Base-by-base conservation (phyloP, 805 yeast species). In the Zygotorulaspora florentina region DNA sequence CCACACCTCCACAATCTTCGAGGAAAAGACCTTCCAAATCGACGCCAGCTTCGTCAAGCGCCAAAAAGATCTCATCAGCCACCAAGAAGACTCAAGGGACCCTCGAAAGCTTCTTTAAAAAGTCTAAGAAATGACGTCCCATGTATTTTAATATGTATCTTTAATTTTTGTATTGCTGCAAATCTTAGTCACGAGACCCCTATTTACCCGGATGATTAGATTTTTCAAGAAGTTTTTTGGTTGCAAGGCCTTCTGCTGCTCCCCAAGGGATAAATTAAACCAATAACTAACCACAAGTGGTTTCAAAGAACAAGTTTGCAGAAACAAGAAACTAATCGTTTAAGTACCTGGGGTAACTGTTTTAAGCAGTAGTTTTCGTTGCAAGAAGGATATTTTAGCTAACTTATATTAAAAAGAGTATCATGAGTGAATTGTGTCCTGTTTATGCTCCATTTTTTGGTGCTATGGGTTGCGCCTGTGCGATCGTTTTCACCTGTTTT, bases 391-490 rank as follows among this genome's bases (percentile, higher is more conserved):
- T 13, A 33, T 33, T 33, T 12, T 33, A 33, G 20, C 16, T 13
- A 33, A 43, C 16, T 40, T 25, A 25, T 37, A 43, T 39, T 36
- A 13, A 28, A 13, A 34, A 30, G 35, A 28, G 20, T 34, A 48
- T 17, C 25, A 61, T 60, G 66, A 60, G 63, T 59, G 68, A 64
- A 45, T 58, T 64, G 55, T 64, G 73, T 60, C 70, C 74, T 38
- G 72, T 69, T 50, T 66, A 67, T 56, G 74, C 79, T 70, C 99
- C 99, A 69, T 93, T 93, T 79, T 93, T 93, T 72, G 99, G 99
- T 65, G 91, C 97, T 58, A 87, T 93, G 66, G 99, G 99, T 68
- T 95, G 99, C 79, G 96, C 99, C 48, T 88, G 98, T 44, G 97
- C 99, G 70, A 93, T 93, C 67, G 88, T 95, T 66, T 93, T 93